Conservation (phyloP, 2,329 filamentous ascomycete species). For the Fusarium nanum region DNA sequence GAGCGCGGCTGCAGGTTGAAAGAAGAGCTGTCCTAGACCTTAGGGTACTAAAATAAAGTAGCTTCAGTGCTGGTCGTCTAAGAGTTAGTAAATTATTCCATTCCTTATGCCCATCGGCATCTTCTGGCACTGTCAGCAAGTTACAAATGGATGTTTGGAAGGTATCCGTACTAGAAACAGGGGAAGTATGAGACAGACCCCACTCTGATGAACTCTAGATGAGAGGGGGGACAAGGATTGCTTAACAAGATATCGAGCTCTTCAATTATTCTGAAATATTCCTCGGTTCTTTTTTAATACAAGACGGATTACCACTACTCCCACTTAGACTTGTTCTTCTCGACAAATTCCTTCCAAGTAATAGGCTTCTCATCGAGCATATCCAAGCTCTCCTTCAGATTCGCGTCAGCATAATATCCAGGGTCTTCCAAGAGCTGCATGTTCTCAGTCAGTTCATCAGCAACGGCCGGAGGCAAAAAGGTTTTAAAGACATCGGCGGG, state of each 20-base stretch:
- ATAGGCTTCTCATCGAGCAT: constrained; percentile 53
- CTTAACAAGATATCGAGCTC: too few species aligned
- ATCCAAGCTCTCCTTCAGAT: constrained; percentile 48
- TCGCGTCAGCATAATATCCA: constrained; percentile 55
- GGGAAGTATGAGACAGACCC: too few species aligned
- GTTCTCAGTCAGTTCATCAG: constrained; percentile 57
- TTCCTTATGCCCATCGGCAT: too few species aligned
- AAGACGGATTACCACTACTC: not conserved
- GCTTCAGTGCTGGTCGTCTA: too few species aligned
- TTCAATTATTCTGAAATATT: not conserved
- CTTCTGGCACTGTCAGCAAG: too few species aligned
- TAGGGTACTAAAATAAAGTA: too few species aligned
- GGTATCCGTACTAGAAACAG: accelerated
- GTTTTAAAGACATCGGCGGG: constrained; percentile 52
- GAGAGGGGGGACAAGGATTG: accelerated
- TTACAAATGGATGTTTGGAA: too few species aligned
- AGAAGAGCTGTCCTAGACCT: too few species aligned
- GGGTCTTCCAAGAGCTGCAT: constrained; percentile 56
- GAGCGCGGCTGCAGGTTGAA: too few species aligned
- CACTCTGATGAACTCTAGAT: accelerated
- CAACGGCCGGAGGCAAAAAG: constrained; percentile 46
- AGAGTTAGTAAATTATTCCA: accelerated
- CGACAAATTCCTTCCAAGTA: constrained; percentile 54
- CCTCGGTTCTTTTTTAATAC: accelerated
- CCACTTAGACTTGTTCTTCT: constrained; percentile 49